Evolutionary conservation across 345 rosid genomes (phyloP).

Genomic region (Gossypium ekmanianum): DNA sequence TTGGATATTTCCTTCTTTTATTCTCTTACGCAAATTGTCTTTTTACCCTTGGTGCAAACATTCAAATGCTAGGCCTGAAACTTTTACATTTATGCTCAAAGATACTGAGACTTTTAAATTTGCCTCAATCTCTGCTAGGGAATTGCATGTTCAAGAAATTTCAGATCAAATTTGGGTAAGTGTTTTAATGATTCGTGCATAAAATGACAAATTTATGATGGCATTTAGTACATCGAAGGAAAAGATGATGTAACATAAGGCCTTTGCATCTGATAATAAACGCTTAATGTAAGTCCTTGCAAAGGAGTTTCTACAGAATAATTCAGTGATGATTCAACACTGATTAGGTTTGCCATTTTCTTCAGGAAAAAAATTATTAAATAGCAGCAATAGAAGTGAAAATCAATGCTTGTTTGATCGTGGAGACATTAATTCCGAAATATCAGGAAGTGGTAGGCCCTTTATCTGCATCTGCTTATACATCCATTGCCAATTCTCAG

Average conservation of each 20-base stretch:
- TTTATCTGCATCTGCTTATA: slow-evolving; percentile 73
- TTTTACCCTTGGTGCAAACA: slow-evolving; percentile 20
- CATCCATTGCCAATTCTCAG: slow-evolving; percentile 90
- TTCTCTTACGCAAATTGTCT: slow-evolving; percentile 17
- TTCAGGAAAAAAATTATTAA: neutral
- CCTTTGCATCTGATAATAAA: neutral
- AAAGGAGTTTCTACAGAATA: slow-evolving; percentile 3
- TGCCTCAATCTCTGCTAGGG: neutral
- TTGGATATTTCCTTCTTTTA: slow-evolving; percentile 14
- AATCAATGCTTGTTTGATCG: neutral
- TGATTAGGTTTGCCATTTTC: slow-evolving; percentile 20
- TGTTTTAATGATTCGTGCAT: neutral
- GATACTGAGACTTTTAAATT: neutral
- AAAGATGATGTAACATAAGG: neutral
- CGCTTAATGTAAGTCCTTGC: neutral
- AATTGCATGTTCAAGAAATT: neutral
- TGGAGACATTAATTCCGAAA: slow-evolving; percentile 24
- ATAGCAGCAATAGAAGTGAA: neutral
- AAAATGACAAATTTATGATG: neutral
- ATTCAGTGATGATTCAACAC: slow-evolving; percentile 9
- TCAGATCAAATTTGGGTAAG: neutral
- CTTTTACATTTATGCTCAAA: slow-evolving; percentile 3
- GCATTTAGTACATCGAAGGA: neutral
- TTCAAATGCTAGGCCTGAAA: slow-evolving; percentile 17
- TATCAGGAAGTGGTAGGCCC: slow-evolving; percentile 50